Percentiles rank a stretch among this genome's conserved stretches.
Evolutionary conservation across 2,329 filamentous ascomycete genomes (phyloP).

Genomic region (Colletotrichum cordylinicola): DNA sequence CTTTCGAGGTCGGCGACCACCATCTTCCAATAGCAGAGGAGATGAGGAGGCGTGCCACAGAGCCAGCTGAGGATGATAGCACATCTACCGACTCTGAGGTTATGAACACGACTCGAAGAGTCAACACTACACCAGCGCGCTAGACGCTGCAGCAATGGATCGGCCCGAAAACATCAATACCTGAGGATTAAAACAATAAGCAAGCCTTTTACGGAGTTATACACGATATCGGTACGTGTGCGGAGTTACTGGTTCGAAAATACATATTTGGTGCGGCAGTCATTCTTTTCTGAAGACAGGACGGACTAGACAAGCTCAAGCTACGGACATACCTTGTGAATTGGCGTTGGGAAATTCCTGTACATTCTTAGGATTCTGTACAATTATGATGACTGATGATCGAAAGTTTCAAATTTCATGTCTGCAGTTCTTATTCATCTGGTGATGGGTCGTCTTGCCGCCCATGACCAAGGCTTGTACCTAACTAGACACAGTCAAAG

Average conservation of each 20-base stretch:
- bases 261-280: neutral
- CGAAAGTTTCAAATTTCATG: neutral
- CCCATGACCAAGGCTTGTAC: neutral
- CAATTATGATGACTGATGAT: constrained; percentile 8
- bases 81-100: constrained; percentile 1
- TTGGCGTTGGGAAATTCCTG: constrained; percentile 1
- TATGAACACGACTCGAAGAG: constrained; percentile 6
- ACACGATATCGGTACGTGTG: neutral
- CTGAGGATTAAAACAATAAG: neutral
- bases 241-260: neutral
- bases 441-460: neutral
- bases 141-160: constrained; percentile 8
- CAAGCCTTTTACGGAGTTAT: neutral
- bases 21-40: neutral
- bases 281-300: neutral
- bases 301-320: constrained; percentile 7
- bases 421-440: neutral
- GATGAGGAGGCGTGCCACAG: constrained; percentile 19
- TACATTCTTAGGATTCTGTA: constrained; percentile 13
- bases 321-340: neutral
- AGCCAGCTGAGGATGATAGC: constrained; percentile 15
- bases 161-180: neutral
- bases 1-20: constrained; percentile 2
- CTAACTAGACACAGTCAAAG: neutral
- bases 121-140: constrained; percentile 14